Evolutionary conservation across 2,329 filamentous ascomycete genomes (phyloP), one percentile per base, ranked within the genome.

Genomic region (Ophiostoma sp.): DNA sequence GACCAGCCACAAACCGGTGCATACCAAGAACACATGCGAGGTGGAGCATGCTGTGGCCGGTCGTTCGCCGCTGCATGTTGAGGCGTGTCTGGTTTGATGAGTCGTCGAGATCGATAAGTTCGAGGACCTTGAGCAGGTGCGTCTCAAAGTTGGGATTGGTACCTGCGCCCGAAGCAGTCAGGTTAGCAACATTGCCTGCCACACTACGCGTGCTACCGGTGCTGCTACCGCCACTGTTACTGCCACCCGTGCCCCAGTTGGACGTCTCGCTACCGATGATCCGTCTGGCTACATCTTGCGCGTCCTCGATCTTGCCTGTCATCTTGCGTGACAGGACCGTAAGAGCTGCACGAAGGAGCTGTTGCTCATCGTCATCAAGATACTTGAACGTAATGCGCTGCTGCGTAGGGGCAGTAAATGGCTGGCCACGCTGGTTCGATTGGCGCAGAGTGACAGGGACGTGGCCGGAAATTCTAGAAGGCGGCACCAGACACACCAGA

Each of bases 1-100:
- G 82, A 42, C 88, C 91, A 12, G 90, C 90, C 65, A 90, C 90
- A 71, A 96, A 89, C 64, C 90, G 85, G 71, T 88, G 85, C 72
- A 92, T 84, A 5, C 91, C 91, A 12, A 93, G 79, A 8, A 89
- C 89, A 73, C 88, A 91, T 1, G 90, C 91, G 71, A 93, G 81
- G 74, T 95, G 91, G 70, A 96, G 83, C 83, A 96, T 89, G 1
- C 90, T 92, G 75, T 94, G 90, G 0, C 91, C 91, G 12, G 87
- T 90, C 1, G 84, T 78, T 71, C 80, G 78, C 73, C 80, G 78
- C 74, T 83, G 84, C 66, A 89, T 79, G 74, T 95, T 90, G 71
- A 91, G 85, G 40, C 84, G 85, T 14, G 89, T 85, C 73, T 84
- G 83, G 71, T 89, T 83, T 4, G 87, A 84, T 74, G 85, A 92